Percentiles rank a stretch among this genome's conserved stretches.
phyloP scores from a whole-genome alignment of 2,329 filamentous ascomycete genomes.

The Cladophialophora chaetospira region DNA sequence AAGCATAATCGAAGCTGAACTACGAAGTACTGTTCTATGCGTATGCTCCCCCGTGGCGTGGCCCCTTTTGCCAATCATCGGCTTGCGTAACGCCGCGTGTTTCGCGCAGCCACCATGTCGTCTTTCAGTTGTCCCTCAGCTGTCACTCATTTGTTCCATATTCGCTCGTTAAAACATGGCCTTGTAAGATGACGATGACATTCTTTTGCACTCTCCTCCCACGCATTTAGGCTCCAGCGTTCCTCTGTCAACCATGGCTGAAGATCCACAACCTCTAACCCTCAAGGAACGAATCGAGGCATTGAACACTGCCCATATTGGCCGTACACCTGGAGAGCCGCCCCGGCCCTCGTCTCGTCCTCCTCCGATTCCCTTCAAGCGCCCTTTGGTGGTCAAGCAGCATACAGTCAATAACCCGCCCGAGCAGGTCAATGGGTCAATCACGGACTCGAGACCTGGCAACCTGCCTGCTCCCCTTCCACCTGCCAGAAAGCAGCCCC shows the following conservation, averaged over 20 bases:
- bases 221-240: slow-evolving; percentile 14
- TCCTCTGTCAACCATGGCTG: slow-evolving; percentile 38
- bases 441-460: slow-evolving; percentile 36
- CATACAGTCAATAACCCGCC: slow-evolving; percentile 41
- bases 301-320: slow-evolving; percentile 47
- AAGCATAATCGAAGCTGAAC: too few relatives aligned
- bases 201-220: slow-evolving; percentile 7
- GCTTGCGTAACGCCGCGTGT: slow-evolving; percentile 1
- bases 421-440: slow-evolving; percentile 38
- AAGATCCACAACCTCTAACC: slow-evolving; percentile 46
- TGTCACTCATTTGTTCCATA: not conserved
- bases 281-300: slow-evolving; percentile 51
- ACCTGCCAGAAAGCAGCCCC: slow-evolving; percentile 37
- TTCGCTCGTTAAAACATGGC: slow-evolving; percentile 7
- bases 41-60: too few relatives aligned
- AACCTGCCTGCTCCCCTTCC: slow-evolving; percentile 33
- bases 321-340: slow-evolving; percentile 38
- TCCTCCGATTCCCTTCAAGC: slow-evolving; percentile 35
- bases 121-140: not conserved
- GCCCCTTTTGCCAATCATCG: not conserved
- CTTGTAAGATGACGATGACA: slow-evolving; percentile 12
- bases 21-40: not conserved
- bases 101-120: not conserved
- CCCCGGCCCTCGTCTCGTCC: slow-evolving; percentile 30
- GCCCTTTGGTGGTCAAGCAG: slow-evolving; percentile 34